Base-by-base conservation (phyloP, 208 protist genomes). In the Acanthamoeba royreba region DNA sequence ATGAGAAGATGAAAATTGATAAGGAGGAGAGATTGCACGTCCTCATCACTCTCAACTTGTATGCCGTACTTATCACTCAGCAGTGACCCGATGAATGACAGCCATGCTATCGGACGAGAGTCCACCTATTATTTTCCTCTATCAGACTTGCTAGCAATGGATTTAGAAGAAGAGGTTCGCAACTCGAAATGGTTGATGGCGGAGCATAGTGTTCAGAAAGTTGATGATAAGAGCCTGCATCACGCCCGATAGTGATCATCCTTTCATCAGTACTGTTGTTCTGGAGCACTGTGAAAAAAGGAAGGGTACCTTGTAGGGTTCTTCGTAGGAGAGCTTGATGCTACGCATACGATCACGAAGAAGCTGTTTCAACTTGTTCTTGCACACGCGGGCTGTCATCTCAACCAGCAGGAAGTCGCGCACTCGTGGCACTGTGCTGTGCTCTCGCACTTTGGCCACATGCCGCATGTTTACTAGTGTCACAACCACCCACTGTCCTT, bases 151-250 rank as follows among this genome's bases (percentile, higher is more conserved):
- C n/a, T n/a, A n/a, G n/a, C 17, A 17, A 31, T 49, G 13, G 0
- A 7, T 31, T 3, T 15, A 69, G n/a, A n/a, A n/a, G n/a, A n/a
- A n/a, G n/a, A n/a, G n/a, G n/a, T n/a, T 8, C 40, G 38, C 47
- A 40, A 92, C 87, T n/a, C 52, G 81, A 49, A 89, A 89, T 11
- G 81, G 81, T 28, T 55, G 38, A 33, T 92, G 87, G 31, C 61
- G 55, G 22, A 92, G 87, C 33, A 92, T 92, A 15, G 87, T 92
- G 33, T 92, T 92, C 55, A 92, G 17, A 58, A 92, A 92, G 87
- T 92, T 92, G 87, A 92, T 92, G 42, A 49, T 77, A 9, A 92
- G 38, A 31, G 52, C 55, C 87, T 77, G 22, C n/a, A n/a, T n/a
- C n/a, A n/a, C n/a, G n/a, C 15, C 13, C 13, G 15, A 58, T n/a